Conservation (phyloP, 2,329 filamentous ascomycete genomes). For the Chaetomium olivaceum region DNA sequence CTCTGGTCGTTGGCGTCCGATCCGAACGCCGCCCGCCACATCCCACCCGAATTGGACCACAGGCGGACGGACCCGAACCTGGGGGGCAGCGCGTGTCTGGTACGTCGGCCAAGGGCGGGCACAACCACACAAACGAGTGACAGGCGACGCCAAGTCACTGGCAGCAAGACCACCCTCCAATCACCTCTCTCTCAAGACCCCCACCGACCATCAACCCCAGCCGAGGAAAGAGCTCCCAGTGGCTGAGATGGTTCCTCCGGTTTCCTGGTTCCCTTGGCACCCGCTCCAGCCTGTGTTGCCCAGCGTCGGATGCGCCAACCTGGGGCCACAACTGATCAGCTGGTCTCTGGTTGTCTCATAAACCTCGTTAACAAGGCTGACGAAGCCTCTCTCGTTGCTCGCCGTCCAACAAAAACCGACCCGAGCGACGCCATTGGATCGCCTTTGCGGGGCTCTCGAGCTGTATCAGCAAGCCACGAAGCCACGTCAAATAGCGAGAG, state of each 20-base stretch:
- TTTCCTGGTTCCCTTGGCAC: slow-evolving; percentile 11
- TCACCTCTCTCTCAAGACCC: slow-evolving; percentile 1
- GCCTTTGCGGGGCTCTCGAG: slow-evolving; percentile 9
- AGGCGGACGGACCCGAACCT: slow-evolving; percentile 1
- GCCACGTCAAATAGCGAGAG: slow-evolving; percentile 14
- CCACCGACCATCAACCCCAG: slow-evolving; percentile 9
- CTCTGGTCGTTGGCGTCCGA: slow-evolving; percentile 14
- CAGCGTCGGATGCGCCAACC: slow-evolving; percentile 1
- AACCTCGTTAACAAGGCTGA: slow-evolving; percentile 6
- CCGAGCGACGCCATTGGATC: slow-evolving; percentile 9
- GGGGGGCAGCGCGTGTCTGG: not conserved
- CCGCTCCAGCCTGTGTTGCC: slow-evolving; percentile 6
- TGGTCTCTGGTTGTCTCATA: slow-evolving; percentile 24
- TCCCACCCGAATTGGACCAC: slow-evolving; percentile 1
- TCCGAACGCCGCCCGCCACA: slow-evolving; percentile 20
- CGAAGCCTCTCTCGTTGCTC: not conserved
- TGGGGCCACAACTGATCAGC: slow-evolving; percentile 19
- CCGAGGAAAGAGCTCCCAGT: slow-evolving; percentile 9
- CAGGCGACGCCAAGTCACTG: slow-evolving; percentile 15
- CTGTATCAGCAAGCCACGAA: slow-evolving; percentile 9
- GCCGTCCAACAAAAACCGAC: not conserved
- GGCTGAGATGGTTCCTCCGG: slow-evolving; percentile 7
- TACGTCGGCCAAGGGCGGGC: slow-evolving; percentile 18
- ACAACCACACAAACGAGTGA: slow-evolving; percentile 5
- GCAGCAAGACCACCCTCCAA: not conserved